Base-by-base conservation (phyloP, 75 land plant genomes). In the Sequoiadendron giganteum region DNA sequence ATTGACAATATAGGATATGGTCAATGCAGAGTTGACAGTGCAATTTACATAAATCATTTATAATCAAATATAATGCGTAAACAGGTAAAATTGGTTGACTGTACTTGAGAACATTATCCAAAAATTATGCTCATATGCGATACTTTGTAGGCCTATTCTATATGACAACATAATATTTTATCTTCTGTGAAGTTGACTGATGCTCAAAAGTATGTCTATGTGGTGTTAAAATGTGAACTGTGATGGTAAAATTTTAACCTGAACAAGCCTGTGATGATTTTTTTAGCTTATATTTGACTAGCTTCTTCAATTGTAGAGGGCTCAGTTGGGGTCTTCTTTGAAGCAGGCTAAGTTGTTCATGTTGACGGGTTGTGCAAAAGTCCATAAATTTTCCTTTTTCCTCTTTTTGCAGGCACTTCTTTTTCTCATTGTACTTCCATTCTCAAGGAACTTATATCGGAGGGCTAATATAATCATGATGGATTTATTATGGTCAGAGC, bases 401-500 rank as follows among this genome's bases (percentile, higher is more conserved):
- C 1, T 81, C 1, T n/a, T 86, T 85, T 86, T 79, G 89, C 93
- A 92, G 93, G 88, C 88, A n/a, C 56, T 90, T 54, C 70, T 88
- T n/a, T 86, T 88, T 45, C 85, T 93, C 34, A 43, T 89, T 39
- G 49, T 93, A 40, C 39, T 89, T 72, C 93, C 93, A 75, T 91
- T 93, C 55, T 93, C 93, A 16, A 81, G 89, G 48, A 85, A 84
- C 39, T 47, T 86, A 30, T 91, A 91, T 87, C 68, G 93, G n/a
- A 87, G 87, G 34, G 91, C 76, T 32, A 93, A 93, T 45, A 89
- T 87, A 82, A 42, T 91, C 18, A n/a, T 93, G 87, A 86, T 91
- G 89, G 93, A 93, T 36, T 43, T 85, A n/a, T 58, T 91, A 85
- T 93, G 92, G 92, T 93, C 93, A 61, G 89, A 93, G 89, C 93